Percentiles rank a stretch among this genome's conserved stretches.
Evolutionary conservation across 2,329 filamentous ascomycete species (phyloP).

Genomic region (Alternaria dauci): DNA sequence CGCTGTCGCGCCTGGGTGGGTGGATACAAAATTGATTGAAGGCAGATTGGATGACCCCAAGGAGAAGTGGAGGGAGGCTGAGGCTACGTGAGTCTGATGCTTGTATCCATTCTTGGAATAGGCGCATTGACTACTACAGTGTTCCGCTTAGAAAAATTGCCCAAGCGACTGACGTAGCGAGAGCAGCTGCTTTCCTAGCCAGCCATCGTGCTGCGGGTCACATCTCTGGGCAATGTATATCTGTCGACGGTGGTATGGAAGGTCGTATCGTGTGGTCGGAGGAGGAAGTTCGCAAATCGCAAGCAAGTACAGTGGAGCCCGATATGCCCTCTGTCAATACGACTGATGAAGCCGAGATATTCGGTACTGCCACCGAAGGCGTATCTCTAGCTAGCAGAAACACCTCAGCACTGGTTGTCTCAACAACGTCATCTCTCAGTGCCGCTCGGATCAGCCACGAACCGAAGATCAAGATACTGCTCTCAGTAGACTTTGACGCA

Average conservation of each 20-base stretch:
- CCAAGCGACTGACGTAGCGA: slow-evolving; percentile 59
- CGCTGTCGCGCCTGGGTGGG: slow-evolving; percentile 60
- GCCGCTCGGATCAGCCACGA: slow-evolving; percentile 5
- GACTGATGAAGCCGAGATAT: slow-evolving; percentile 13
- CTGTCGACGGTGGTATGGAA: slow-evolving; percentile 62
- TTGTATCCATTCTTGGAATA: neutral
- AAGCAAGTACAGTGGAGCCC: slow-evolving; percentile 5
- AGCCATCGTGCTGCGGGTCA: slow-evolving; percentile 62
- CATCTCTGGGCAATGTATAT: slow-evolving; percentile 63
- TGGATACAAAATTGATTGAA: slow-evolving; percentile 58
- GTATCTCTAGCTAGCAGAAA: slow-evolving; percentile 12
- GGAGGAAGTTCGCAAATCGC: slow-evolving; percentile 46
- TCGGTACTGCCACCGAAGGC: slow-evolving; percentile 21
- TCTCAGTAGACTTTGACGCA: slow-evolving; percentile 64
- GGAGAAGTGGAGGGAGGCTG: slow-evolving; percentile 60
- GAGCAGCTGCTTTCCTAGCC: slow-evolving; percentile 60
- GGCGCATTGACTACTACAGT: slow-evolving; percentile 19
- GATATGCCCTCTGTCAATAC: neutral
- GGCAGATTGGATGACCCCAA: slow-evolving; percentile 60
- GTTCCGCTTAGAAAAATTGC: slow-evolving; percentile 59
- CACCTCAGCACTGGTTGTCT: neutral
- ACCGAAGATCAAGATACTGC: slow-evolving; percentile 51
- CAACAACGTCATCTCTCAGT: neutral
- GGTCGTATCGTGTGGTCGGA: slow-evolving; percentile 60
- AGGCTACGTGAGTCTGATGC: slow-evolving; percentile 52